Base-by-base conservation (phyloP, 495 filamentous ascomycete species). In the Xylaria longipes region DNA sequence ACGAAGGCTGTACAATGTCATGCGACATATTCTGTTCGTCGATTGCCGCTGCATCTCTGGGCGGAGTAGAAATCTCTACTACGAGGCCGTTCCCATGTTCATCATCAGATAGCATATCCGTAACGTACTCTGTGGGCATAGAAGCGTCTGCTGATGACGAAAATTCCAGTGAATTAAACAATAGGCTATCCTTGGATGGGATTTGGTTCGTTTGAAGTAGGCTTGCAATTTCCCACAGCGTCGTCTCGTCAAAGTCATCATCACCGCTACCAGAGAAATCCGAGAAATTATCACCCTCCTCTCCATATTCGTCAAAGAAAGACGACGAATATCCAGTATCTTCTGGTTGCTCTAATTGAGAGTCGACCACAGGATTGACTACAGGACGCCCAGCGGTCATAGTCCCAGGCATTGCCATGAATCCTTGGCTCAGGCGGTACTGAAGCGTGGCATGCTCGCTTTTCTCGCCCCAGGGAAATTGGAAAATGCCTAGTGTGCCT, bases 141-240 rank as follows among this genome's bases (percentile, higher is more conserved):
- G 68, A 73, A 41, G 73, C 37, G 22, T 65, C 35, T 25, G 14
- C 39, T 9, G 67, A 50, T 27, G 35, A 12, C 1, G 78, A 76
- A 31, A 45, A 70, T 22, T 77, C 62, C 5, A 45, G 54, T 27
- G 75, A 29, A 11, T 73, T 70, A 27, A 77, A 82, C 29, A 86
- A 70, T 20, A 87, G 73, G 75, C 82, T 87, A 41, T 84, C 73
- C 68, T 80, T 83, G 4, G 84, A 85, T 4, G 85, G 84, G 27
- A 86, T 69, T 14, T 80, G 73, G 35, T 83, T 81, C 20, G 83
- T 76, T 67, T 85, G 82, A 8, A 88, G 79, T 5, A 89, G 76
- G 72, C 80, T 86, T 71, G 87, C 86, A 78, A 89, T 89, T 74
- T 88, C 86, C 86, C 86, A 88, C 37, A 89, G 80, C 0, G 85